A percentile compares a stretch with the other conserved stretches of the same genome.
Conservation (phyloP, 345 rosid genomes). For the Salix suchowensis region DNA sequence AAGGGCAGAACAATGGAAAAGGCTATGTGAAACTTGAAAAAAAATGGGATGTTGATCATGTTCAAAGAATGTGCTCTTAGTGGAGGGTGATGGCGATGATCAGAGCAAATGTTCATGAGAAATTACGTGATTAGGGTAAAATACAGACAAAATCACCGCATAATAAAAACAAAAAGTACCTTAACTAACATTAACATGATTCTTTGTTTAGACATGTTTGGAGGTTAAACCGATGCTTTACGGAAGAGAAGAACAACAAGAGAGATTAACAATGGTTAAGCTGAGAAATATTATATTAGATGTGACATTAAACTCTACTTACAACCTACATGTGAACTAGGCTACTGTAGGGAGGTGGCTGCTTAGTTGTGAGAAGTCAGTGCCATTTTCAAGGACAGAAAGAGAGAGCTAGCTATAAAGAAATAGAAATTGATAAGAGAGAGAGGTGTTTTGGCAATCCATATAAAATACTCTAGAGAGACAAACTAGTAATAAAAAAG, state of each 20-base stretch:
- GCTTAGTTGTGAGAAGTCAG: neutral
- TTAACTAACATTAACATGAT: too few species aligned
- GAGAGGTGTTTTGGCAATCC: neutral
- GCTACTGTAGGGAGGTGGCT: neutral
- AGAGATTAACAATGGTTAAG: neutral
- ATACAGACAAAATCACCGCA: neutral
- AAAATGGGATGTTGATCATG: neutral
- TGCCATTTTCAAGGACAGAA: neutral
- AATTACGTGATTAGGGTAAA: neutral
- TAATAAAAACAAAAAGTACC: too few species aligned
- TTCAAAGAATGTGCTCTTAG: neutral
- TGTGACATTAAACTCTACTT: neutral
- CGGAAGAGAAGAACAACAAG: too few species aligned
- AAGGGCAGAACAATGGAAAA: neutral
- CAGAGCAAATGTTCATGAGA: constrained; percentile 1
- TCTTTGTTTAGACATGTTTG: too few species aligned
- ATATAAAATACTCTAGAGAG: neutral
- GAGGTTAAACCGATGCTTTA: too few species aligned
- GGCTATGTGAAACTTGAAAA: too few species aligned
- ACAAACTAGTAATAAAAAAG: neutral
- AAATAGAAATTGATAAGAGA: neutral
- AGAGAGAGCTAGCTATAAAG: neutral
- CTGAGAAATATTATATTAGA: neutral
- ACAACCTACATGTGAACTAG: neutral
- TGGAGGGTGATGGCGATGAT: constrained; percentile 8